Base-by-base conservation (phyloP, 2,329 filamentous ascomycete species). In the Pyrenochaeta sp. region DNA sequence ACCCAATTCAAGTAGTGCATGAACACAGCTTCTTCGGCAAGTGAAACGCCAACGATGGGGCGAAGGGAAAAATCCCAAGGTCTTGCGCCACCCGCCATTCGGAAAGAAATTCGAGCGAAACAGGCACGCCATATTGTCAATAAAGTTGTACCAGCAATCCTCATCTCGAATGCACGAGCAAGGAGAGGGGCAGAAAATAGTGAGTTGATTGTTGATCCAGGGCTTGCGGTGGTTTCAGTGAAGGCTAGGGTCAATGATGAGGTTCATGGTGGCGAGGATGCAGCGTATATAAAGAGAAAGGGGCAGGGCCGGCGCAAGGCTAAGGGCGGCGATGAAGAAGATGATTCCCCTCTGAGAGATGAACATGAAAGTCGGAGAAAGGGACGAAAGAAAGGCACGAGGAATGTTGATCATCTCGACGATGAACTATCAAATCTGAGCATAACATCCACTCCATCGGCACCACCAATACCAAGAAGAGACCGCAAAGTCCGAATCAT, bases 71-170 rank as follows among this genome's bases (percentile, higher is more conserved):
- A 72, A 58, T 77, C 76, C 1, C 71, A 75, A 53, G 70, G 74
- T 36, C 68, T 77, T n/a, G 72, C 74, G n/a, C 76, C 76, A 6
- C 77, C 75, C 15, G 61, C 74, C 1, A 58, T 76, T 30, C 68
- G 77, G 48, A 77, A 78, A 65, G 73, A 78, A 22, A 61, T 70
- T 1, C 79, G 84, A 13, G 81, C 83, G 1, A 87, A 87, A 65
- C 79, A 80, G 55, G 86, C 85, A 30, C 84, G 83, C 52, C 79
- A 83, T 8, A 87, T 86, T 2, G 73, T 88, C 58, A 87, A 88
- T 72, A 84, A 84, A 66, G 78, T 81, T n/a, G 83, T 90, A 10
- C 87, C 87, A 1, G 77, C 83, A 0, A 75, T 88, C 8, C 75
- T 89, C 1, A 74, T 79, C 0, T 80, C 83, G 2, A 83, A 85